Percentiles rank a stretch among this genome's conserved stretches.
These are phyloP conservation scores for Byssoonygena ceratinophila DNA, from an alignment of 2,329 filamentous ascomycete species.

Conservation along the genomic window DNA sequence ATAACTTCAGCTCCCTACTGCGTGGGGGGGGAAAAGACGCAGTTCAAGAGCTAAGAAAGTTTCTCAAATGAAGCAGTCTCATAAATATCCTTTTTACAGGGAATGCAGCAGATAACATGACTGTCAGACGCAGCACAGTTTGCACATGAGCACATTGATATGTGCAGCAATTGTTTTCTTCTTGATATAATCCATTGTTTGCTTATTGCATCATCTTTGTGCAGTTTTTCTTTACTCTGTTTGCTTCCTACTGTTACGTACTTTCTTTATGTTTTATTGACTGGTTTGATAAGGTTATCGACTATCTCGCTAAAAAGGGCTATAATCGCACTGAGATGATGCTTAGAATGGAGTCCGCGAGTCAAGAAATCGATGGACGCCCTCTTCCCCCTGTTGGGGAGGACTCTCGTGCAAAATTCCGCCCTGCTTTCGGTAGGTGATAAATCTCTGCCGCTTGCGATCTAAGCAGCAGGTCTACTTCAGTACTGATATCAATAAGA, in stretches of 20 bases:
- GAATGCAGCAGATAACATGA: neutral
- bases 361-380: slow-evolving; percentile 68
- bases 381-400: slow-evolving; percentile 57
- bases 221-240: neutral
- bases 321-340: slow-evolving; percentile 88
- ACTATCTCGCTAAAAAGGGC: slow-evolving; percentile 90
- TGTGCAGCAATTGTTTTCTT: neutral
- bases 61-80: neutral
- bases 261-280: neutral
- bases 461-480: neutral
- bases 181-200: too few relatives aligned
- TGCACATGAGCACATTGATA: neutral
- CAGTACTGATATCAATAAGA: slow-evolving; percentile 27
- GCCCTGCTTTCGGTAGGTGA: slow-evolving; percentile 52
- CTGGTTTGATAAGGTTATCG: slow-evolving; percentile 55
- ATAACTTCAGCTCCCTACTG: too few relatives aligned
- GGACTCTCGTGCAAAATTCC: slow-evolving; percentile 68
- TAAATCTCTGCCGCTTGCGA: slow-evolving; percentile 3
- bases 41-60: too few relatives aligned
- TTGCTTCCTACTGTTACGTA: neutral
- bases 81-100: neutral
- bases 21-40: too few relatives aligned
- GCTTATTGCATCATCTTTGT: neutral
- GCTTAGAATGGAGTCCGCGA: slow-evolving; percentile 78
- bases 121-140: neutral